phyloP scores from a whole-genome alignment of 1,284 basidiomycete species.

The Cutaneotrichosporon cavernicola region DNA sequence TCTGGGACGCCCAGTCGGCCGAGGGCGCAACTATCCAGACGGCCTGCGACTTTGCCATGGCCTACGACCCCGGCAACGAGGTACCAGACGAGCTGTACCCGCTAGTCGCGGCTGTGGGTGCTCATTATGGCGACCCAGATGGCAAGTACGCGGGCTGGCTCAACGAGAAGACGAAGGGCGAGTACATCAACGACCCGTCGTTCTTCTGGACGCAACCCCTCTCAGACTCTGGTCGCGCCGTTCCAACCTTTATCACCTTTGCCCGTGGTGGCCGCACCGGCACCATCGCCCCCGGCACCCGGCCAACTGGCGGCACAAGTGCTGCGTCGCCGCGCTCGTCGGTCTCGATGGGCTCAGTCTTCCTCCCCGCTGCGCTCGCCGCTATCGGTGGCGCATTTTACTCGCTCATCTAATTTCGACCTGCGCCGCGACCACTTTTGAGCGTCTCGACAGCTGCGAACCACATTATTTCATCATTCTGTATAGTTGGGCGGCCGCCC shows the following conservation, averaged over 20 bases:
- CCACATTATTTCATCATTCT: neutral
- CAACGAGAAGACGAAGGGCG: conserved; percentile 23
- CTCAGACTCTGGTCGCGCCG: conserved; percentile 18
- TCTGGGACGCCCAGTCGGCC: conserved; percentile 30
- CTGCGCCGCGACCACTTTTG: neutral
- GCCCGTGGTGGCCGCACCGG: conserved; percentile 13
- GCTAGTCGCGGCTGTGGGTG: conserved; percentile 30
- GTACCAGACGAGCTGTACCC: conserved; percentile 25
- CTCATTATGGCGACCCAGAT: conserved; percentile 39
- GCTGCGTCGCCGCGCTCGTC: neutral
- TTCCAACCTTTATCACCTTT: conserved; percentile 9
- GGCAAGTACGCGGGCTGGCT: conserved; percentile 35
- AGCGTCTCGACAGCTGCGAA: neutral
- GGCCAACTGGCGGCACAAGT: conserved; percentile 8
- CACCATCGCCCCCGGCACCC: conserved; percentile 8
- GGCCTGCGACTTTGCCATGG: conserved; percentile 39
- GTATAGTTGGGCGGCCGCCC: neutral
- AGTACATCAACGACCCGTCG: conserved; percentile 31
- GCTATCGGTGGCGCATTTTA: neutral
- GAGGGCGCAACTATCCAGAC: conserved; percentile 33
- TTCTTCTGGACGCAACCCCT: conserved; percentile 32
- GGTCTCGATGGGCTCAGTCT: neutral
- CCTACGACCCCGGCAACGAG: conserved; percentile 16
- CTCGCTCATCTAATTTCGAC: neutral
- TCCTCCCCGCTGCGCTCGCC: neutral